These are phyloP conservation scores for Suhomyces anneliseae DNA, from an alignment of 1,139 yeast genomes.

Conservation along the genomic window DNA sequence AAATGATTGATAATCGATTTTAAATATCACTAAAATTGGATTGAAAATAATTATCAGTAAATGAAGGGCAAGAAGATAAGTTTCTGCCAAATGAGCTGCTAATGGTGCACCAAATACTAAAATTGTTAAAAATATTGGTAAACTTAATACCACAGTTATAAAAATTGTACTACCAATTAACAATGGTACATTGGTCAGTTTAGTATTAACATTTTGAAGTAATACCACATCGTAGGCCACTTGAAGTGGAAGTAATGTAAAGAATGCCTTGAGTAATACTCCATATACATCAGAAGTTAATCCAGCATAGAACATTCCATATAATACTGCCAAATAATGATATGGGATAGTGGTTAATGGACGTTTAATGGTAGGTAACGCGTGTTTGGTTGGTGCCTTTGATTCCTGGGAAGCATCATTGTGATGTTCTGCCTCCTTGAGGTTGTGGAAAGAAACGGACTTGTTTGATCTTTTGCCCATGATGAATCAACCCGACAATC, in stretches of 20 bases:
- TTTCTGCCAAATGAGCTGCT: constrained; percentile 53
- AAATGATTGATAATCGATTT: constrained; percentile 48
- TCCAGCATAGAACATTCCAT: constrained; percentile 35
- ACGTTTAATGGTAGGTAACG: constrained; percentile 7
- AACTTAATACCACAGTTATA: constrained; percentile 45
- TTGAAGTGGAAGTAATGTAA: constrained; percentile 27
- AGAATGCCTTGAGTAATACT: constrained; percentile 30
- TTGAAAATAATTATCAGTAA: constrained; percentile 59
- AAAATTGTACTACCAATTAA: constrained; percentile 38
- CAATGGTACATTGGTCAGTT: constrained; percentile 31
- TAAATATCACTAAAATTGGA: constrained; percentile 64
- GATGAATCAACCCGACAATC: not conserved
- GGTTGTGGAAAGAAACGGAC: constrained; percentile 15
- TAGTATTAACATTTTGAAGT: constrained; percentile 19
- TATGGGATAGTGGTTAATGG: constrained; percentile 37
- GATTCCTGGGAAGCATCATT: not conserved
- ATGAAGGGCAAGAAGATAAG: constrained; percentile 65
- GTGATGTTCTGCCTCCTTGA: constrained; percentile 1
- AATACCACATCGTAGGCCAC: constrained; percentile 28
- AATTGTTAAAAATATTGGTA: constrained; percentile 52
- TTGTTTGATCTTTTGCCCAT: constrained; percentile 14
- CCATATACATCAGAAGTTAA: constrained; percentile 30
- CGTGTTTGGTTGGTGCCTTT: not conserved
- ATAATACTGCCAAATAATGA: constrained; percentile 45
- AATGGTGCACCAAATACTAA: constrained; percentile 89